These are phyloP conservation scores for Corchorus olitorius DNA, from an alignment of 345 rosid species.

Conservation along the genomic window DNA sequence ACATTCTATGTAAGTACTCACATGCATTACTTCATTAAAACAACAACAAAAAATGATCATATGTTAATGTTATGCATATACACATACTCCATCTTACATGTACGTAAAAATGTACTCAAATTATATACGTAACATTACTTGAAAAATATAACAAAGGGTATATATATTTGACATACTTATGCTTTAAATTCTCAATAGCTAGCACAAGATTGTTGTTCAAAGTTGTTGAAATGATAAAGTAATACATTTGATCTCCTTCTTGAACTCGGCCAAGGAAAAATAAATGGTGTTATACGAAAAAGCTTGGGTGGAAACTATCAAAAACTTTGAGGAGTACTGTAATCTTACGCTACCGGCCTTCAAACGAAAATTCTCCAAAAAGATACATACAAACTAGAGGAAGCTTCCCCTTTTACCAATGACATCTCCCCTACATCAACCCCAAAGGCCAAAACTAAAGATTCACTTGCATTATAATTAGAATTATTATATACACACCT, in stretches of 20 bases:
- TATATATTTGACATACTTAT: no score
- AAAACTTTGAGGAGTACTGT: background rate
- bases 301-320: background rate
- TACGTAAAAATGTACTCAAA: no score
- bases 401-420: background rate
- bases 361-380: background rate
- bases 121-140: no score
- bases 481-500: background rate
- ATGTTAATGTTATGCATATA: no score
- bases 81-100: no score
- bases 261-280: background rate
- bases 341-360: background rate
- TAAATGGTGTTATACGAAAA: background rate
- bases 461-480: background rate
- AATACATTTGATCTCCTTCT: no score
- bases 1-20: no score
- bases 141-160: no score
- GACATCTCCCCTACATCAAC: background rate
- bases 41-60: no score
- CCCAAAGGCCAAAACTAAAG: background rate
- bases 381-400: background rate
- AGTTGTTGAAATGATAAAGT: background rate
- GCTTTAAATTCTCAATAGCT: no score
- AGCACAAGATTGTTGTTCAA: no score
- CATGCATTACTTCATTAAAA: no score